Percentiles rank a stretch among this genome's conserved stretches.
phyloP scores from a whole-genome alignment of 768 basidiomycete species.

The Asterophora lycoperdoides region DNA sequence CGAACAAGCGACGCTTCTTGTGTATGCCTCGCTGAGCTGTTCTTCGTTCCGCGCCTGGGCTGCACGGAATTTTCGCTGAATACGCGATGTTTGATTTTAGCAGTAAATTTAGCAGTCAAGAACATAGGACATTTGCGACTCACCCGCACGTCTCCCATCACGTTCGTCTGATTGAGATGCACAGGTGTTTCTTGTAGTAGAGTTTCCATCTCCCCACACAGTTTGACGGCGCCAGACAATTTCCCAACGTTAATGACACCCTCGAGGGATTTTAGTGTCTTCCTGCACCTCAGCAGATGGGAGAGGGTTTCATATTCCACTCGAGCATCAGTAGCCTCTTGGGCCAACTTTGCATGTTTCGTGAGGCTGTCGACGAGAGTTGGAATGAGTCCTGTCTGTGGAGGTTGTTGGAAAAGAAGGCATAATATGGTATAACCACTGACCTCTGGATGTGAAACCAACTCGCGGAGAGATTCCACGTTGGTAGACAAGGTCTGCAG shows the following conservation, averaged over 20 bases:
- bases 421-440: background rate
- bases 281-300: constrained; percentile 51
- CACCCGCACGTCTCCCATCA: constrained; percentile 59
- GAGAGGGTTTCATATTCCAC: constrained; percentile 47
- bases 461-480: constrained; percentile 46
- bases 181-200: constrained; percentile 45
- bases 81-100: background rate
- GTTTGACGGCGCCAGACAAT: constrained; percentile 59
- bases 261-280: constrained; percentile 41
- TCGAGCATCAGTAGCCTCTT: constrained; percentile 55
- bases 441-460: constrained; percentile 61
- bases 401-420: constrained; percentile 5
- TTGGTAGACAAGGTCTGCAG: constrained; percentile 45
- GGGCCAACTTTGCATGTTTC: constrained; percentile 59
- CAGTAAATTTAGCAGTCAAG: background rate
- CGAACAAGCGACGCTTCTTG: constrained; percentile 51
- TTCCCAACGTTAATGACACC: constrained; percentile 50
- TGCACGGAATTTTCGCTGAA: constrained; percentile 52
- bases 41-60: constrained; percentile 61
- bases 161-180: constrained; percentile 47
- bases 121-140: constrained; percentile 18
- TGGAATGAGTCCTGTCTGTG: constrained; percentile 67
- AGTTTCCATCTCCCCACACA: constrained; percentile 37
- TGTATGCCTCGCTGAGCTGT: constrained; percentile 65
- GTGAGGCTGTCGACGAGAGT: constrained; percentile 50